Base-by-base conservation (phyloP, 2,329 filamentous ascomycete genomes). In the Shiraia sp. region DNA sequence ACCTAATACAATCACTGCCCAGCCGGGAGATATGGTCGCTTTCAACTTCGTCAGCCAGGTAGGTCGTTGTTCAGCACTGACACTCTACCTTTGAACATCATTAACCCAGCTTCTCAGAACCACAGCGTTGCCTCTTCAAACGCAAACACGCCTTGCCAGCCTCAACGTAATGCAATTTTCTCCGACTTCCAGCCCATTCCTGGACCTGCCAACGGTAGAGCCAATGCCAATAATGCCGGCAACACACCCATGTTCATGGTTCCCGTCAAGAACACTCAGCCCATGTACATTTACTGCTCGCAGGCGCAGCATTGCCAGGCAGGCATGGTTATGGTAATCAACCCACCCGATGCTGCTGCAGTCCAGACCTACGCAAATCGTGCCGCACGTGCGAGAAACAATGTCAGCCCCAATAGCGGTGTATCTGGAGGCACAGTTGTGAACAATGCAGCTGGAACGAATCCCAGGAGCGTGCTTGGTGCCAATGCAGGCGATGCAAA, bases 261-360 rank as follows among this genome's bases (percentile, higher is more conserved):
- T 7, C 55, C 55, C 23, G 38, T 63, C 40, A 51, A 47, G 19
- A 55, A 62, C 38, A 81, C 77, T 33, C 81, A 77, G 23, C 87
- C 88, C 24, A 76, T 90, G 56, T 91, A 88, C 86, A 71, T 88
- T 45, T 91, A 86, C 76, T 91, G 87, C 71, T 82, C 81, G 19
- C 83, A 89, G 68, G 62, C 61, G 1, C 55, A 61, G 40, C 88
- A 92, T 72, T 92, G 87, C 70, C 79, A 89, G 68, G 73, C 69
- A 36, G 85, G 86, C 45, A 90, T 90, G 84, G 76, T 78, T 45
- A 85, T 87, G 77, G 85, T 87, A 15, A 82, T 90, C 65, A 89
- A 90, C 70, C 61, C 60, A 27, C 55, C 60, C 2, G 13, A 33
- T n/a, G 17, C 10, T 9, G 31, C 31, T 12, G 51, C 53, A n/a